Conservation (phyloP, 495 filamentous ascomycete species). For the Annulohypoxylon nitens region DNA sequence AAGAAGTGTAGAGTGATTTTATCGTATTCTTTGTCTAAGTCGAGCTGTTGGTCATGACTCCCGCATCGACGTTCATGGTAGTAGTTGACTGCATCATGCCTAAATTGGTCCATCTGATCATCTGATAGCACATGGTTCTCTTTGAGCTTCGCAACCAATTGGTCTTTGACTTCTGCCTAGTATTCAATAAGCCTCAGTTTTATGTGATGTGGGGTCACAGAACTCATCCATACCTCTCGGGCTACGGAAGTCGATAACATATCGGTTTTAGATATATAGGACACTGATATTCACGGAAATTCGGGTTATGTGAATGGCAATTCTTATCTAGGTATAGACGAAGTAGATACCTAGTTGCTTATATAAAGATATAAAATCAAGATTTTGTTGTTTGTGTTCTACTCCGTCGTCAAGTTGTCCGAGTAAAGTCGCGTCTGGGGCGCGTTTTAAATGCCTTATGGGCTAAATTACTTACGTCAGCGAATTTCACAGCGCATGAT, state of each 20-base stretch:
- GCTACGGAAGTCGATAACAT: not conserved
- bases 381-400: too few species aligned
- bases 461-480: not conserved
- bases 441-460: not conserved
- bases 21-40: conserved; percentile 14
- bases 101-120: conserved; percentile 16
- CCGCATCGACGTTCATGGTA: not conserved
- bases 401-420: too few species aligned
- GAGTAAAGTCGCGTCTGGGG: not conserved
- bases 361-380: too few species aligned
- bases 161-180: conserved; percentile 12
- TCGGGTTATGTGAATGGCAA: too few species aligned
- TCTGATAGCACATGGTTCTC: conserved; percentile 21
- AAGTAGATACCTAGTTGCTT: too few species aligned
- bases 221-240: conserved; percentile 2
- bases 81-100: not conserved
- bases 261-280: too few species aligned
- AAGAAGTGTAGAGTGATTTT: not conserved
- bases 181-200: not conserved
- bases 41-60: not conserved
- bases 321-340: too few species aligned
- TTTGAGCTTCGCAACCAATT: conserved; percentile 27
- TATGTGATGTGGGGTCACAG: not conserved
- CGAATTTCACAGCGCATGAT: not conserved
- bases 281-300: too few species aligned